A percentile compares a stretch with the other conserved stretches of the same genome.
Conservation (phyloP, 805 yeast species). For the Wickerhamomyces bovis region DNA sequence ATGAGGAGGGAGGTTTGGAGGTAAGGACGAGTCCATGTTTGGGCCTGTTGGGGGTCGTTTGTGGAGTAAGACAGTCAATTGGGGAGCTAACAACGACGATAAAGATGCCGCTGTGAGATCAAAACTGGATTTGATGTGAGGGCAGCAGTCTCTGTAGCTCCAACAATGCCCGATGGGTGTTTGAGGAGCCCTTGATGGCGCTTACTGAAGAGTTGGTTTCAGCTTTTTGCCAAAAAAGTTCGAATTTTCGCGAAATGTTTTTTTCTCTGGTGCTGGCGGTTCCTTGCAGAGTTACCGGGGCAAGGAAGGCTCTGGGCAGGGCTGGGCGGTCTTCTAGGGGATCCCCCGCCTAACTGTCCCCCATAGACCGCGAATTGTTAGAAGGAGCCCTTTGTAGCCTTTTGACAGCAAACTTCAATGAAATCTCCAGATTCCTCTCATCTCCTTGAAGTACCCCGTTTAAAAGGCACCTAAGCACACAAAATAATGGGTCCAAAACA, state of each 20-base stretch:
- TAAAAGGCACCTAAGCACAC: background rate
- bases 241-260: background rate
- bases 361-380: background rate
- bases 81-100: background rate
- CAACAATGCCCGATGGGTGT: background rate
- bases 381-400: no score
- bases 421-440: no score
- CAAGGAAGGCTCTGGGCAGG: background rate
- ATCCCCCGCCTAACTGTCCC: no score
- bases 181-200: background rate
- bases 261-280: background rate
- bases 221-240: background rate
- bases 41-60: background rate
- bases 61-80: background rate
- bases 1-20: constrained; percentile 16
- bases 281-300: background rate
- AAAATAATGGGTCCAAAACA: background rate
- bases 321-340: background rate
- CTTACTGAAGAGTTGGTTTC: background rate
- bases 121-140: no score
- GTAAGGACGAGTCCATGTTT: constrained; percentile 19
- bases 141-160: background rate
- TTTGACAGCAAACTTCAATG: no score
- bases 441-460: background rate
- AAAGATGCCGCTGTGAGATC: background rate